A percentile compares a stretch with the other conserved stretches of the same genome.
phyloP scores from a whole-genome alignment of 108 stramenopile species.

The Hondaea fermentalgiana region DNA sequence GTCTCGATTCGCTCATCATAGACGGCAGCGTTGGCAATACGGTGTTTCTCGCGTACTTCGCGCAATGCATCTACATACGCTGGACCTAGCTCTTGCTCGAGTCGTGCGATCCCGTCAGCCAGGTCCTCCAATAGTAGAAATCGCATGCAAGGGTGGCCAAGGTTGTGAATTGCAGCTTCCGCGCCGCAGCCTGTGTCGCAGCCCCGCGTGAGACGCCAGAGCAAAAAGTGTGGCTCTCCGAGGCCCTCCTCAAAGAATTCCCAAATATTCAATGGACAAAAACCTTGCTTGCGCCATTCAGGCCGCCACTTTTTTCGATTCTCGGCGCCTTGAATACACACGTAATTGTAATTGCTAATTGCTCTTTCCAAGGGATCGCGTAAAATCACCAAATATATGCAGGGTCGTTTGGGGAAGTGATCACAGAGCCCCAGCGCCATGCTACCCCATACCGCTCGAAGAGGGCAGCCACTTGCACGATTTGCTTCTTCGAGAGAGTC shows the following conservation, averaged over 20 bases:
- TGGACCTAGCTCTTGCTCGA: background rate
- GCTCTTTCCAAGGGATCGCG: background rate
- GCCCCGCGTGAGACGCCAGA: conserved; percentile 14
- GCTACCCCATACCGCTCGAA: background rate
- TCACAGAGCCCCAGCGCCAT: background rate
- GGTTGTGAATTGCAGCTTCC: background rate
- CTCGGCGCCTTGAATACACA: conserved; percentile 6
- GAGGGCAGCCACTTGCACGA: background rate
- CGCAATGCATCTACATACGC: background rate
- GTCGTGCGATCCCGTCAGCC: background rate
- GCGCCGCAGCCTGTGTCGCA: background rate
- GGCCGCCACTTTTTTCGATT: background rate
- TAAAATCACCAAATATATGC: background rate
- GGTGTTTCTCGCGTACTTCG: background rate
- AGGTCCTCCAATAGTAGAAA: background rate
- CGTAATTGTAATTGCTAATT: conserved; percentile 3
- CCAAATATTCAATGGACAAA: background rate
- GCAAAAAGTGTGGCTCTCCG: background rate
- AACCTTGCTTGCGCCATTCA: background rate
- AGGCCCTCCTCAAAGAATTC: conserved; percentile 8
- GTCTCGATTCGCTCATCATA: background rate
- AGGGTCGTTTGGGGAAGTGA: background rate
- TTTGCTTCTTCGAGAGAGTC: background rate
- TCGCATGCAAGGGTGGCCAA: background rate
- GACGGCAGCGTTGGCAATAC: background rate